Base-by-base conservation (phyloP, 2,329 filamentous ascomycete genomes). In the Ophiobolus disseminans region DNA sequence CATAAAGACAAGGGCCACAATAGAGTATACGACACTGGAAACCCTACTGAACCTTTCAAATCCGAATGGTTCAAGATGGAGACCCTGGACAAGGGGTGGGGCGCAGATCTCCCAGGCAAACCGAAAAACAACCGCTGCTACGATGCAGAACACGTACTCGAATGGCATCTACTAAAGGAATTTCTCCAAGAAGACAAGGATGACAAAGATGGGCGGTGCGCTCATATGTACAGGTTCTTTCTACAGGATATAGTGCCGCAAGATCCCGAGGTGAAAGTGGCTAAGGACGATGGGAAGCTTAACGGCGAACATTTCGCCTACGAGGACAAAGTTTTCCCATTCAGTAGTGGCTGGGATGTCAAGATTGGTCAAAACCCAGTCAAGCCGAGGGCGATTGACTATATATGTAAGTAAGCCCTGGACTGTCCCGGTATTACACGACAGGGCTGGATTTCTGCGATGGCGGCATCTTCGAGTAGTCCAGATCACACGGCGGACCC, bases 61-160 rank as follows among this genome's bases (percentile, higher is more conserved):
- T 10, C 20, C 14, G 47, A 50, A n/a, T 50, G 40, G 47, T 50
- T 45, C 19, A 10, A 50, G 35, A 14, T 50, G 10, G 22, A 45
- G 23, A 4, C 16, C 16, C 40, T 26, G 13, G 35, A 45, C 5
- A 39, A 40, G 16, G 11, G 35, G 13, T 50, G 40, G 40, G 40
- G 10, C 2, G 16, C 7, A 28, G 30, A 50, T 23, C 21, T 43
- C 6, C 19, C 16, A n/a, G 26, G 40, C 14, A 35, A 5, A n/a
- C n/a, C n/a, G n/a, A 35, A n/a, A 16, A 13, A n/a, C 7, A 23
- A 43, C 2, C 23, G 47, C 16, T 45, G 40, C 23, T 50, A 50
- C 19, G 40, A 21, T 6, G 26, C 47, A 14, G 47, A 50, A 35
- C 47, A 50, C 30, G 35, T 50, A 1, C 40, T 50, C 11, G 47